phyloP scores from a whole-genome alignment of 208 protist species.

The Crithidia bombi region DNA sequence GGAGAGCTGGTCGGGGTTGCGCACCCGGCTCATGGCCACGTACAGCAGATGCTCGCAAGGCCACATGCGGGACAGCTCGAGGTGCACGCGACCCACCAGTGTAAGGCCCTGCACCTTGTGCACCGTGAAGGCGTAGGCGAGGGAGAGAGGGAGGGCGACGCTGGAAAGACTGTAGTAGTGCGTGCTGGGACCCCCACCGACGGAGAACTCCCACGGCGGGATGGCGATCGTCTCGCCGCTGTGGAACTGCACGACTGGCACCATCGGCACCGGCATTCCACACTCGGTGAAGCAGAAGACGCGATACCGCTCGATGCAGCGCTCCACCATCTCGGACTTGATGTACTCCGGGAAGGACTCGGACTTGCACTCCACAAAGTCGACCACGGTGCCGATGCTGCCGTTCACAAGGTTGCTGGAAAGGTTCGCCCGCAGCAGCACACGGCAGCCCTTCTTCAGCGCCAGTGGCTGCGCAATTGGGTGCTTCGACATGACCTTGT shows the following conservation, averaged over 20 bases:
- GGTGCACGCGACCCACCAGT: slow-evolving; percentile 84
- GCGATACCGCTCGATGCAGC: slow-evolving; percentile 79
- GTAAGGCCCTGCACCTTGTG: slow-evolving; percentile 91
- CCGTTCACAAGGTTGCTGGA: slow-evolving; percentile 84
- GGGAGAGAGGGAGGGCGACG: slow-evolving; percentile 73
- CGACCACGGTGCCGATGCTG: slow-evolving; percentile 87
- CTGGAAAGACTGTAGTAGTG: slow-evolving; percentile 81
- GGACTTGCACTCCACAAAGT: slow-evolving; percentile 77
- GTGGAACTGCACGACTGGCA: slow-evolving; percentile 89
- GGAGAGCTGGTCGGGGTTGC: slow-evolving; percentile 89
- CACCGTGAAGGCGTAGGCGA: slow-evolving; percentile 92
- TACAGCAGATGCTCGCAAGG: slow-evolving; percentile 89
- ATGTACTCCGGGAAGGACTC: slow-evolving; percentile 77
- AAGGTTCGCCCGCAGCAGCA: slow-evolving; percentile 83
- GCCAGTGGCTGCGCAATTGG: slow-evolving; percentile 85
- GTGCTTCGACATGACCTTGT: slow-evolving; percentile 79
- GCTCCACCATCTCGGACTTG: slow-evolving; percentile 58
- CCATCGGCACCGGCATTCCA: slow-evolving; percentile 75
- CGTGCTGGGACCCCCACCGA: slow-evolving; percentile 72
- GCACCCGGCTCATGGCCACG: slow-evolving; percentile 89
- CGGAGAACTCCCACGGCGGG: slow-evolving; percentile 84
- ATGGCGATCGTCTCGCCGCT: slow-evolving; percentile 77
- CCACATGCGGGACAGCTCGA: slow-evolving; percentile 91
- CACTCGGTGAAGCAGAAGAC: slow-evolving; percentile 85
- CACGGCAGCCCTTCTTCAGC: slow-evolving; percentile 87